phyloP scores from a whole-genome alignment of 2,329 filamentous ascomycete species.

The Pleurostoma richardsiae region DNA sequence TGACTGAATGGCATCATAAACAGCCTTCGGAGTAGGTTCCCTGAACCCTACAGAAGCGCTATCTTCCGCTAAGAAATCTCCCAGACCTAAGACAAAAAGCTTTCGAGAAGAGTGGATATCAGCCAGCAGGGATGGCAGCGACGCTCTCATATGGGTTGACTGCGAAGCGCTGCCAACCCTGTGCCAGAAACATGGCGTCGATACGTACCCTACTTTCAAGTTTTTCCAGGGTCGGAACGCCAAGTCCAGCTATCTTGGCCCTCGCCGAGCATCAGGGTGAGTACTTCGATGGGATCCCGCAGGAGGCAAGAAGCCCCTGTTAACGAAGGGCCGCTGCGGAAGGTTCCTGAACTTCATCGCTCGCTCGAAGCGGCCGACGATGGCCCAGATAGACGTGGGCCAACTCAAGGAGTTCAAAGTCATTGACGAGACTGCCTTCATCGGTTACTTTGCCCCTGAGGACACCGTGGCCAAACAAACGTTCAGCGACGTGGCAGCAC shows the following conservation, averaged over 20 bases:
- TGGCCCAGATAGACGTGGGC: constrained; percentile 14
- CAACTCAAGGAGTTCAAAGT: constrained; percentile 18
- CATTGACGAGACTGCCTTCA: constrained; percentile 23
- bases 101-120: constrained; percentile 15
- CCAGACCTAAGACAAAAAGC: constrained; percentile 8
- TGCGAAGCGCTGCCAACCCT: constrained; percentile 8
- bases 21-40: constrained; percentile 7
- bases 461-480: constrained; percentile 11
- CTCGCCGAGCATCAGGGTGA: constrained; percentile 12
- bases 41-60: not conserved
- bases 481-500: constrained; percentile 18
- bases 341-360: constrained; percentile 17
- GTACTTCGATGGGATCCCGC: not conserved
- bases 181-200: constrained; percentile 9
- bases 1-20: no score
- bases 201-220: constrained; percentile 11
- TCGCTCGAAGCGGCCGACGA: constrained; percentile 17
- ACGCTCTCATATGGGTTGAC: constrained; percentile 15
- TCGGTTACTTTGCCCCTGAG: constrained; percentile 17
- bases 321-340: not conserved
- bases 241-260: constrained; percentile 12
- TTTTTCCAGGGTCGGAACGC: constrained; percentile 11
- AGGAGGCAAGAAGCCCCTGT: not conserved
- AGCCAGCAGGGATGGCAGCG: constrained; percentile 2
- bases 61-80: not conserved